These are phyloP conservation scores for Hysterangium stoloniferum DNA, from an alignment of 768 basidiomycete species.

Conservation along the genomic window DNA sequence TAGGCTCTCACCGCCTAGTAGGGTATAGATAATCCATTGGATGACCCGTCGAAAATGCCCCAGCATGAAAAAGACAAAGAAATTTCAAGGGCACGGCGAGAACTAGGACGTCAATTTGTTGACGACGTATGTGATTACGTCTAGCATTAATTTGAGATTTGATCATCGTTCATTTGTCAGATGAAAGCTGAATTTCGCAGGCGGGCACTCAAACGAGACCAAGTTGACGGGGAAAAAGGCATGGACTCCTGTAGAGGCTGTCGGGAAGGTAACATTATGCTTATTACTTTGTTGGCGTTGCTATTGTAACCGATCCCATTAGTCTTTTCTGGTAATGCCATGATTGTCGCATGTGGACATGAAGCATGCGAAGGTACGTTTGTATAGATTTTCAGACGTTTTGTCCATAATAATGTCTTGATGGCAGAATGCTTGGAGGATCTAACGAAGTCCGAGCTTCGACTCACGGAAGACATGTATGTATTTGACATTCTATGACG, in stretches of 20 bases:
- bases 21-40: conserved; percentile 3
- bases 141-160: neutral
- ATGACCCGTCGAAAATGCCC: conserved; percentile 8
- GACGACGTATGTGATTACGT: neutral
- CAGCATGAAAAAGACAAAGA: conserved; percentile 7
- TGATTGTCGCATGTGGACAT: conserved; percentile 48
- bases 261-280: conserved; percentile 50
- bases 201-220: conserved; percentile 7
- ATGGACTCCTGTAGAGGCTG: conserved; percentile 49
- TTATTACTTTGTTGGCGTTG: too few relatives aligned
- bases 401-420: neutral
- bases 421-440: conserved; percentile 7
- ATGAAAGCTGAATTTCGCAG: conserved; percentile 4
- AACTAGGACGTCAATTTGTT: conserved; percentile 6
- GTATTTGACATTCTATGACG: neutral
- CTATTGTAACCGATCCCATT: too few relatives aligned
- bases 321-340: conserved; percentile 47
- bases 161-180: neutral
- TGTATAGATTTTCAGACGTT: too few relatives aligned
- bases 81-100: conserved; percentile 1
- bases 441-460: conserved; percentile 6
- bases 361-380: conserved; percentile 50
- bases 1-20: neutral
- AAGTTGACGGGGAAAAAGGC: neutral
- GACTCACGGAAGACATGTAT: conserved; percentile 4